Base-by-base conservation (phyloP, 148 eudicot species). In the Camellia lanceoleosa region DNA sequence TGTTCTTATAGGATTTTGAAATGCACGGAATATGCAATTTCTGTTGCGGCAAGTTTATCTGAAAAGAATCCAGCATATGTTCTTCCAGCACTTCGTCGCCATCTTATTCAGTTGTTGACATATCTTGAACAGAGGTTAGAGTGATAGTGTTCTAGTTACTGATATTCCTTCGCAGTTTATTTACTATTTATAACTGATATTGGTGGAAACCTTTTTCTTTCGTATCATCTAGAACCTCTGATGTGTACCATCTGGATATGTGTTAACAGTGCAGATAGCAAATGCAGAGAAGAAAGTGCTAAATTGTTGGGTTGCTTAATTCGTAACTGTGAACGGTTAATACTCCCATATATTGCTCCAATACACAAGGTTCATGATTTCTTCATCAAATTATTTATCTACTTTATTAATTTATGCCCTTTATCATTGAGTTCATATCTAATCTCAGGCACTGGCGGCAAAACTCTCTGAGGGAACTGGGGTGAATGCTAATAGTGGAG, bases 61-160 rank as follows among this genome's bases (percentile, higher is more conserved):
- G 99, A 90, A 86, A 96, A 93, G 85, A 96, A 96, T 92, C 99
- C 99, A 79, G 99, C 99, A 81, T 92, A 96, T 89, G 98, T 96
- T 85, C 97, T 93, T 76, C 99, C 99, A 41, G 99, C 99, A 80
- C 97, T 96, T 67, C 98, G 99, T 69, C 95, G 97, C 84, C 94
- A 92, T 88, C 97, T 96, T 71, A 96, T 93, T 83, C 98, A 93
- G 77, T 76, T 96, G 78, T 85, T 96, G 82, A 96, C 91, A 58
- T 92, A 96, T 88, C 82, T 96, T 74, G 91, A 89, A 78, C 97
- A 96, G 82, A 96, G 99, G 99, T 23, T 96, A 81, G 44, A 79
- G 65, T 42, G 12, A 42, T 75, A 76, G 55, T 60, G 20, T 67
- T 13, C 55, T 77, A 43, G 68, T 44, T 54, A 15, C 23, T 51